Percentiles rank a stretch among this genome's conserved stretches.
These are phyloP conservation scores for Globisporangium viniferum DNA, from an alignment of 352 stramenopile species.

Conservation along the genomic window DNA sequence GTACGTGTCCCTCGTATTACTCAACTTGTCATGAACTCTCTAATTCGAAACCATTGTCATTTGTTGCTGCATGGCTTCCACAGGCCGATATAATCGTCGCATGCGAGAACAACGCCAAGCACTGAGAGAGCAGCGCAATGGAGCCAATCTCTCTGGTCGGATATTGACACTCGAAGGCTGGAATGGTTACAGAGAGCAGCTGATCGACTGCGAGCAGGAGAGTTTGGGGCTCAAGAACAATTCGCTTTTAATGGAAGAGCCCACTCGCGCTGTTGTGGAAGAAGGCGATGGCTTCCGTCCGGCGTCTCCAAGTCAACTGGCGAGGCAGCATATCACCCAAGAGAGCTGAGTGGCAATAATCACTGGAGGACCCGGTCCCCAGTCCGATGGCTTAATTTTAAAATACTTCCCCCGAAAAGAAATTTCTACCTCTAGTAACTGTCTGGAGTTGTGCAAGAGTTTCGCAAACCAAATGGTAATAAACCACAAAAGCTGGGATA, in stretches of 20 bases:
- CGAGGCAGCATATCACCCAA: not conserved
- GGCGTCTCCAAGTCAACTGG: not conserved
- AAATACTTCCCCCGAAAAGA: too few relatives aligned
- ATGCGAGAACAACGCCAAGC: conserved; percentile 8
- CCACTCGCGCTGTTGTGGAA: not conserved
- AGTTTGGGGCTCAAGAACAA: conserved; percentile 8
- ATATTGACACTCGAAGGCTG: conserved; percentile 38
- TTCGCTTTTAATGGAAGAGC: not conserved
- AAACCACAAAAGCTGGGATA: too few relatives aligned
- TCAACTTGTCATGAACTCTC: too few relatives aligned
- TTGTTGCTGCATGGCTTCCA: too few relatives aligned
- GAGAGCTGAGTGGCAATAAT: not conserved
- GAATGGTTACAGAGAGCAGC: conserved; percentile 44
- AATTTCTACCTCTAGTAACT: too few relatives aligned
- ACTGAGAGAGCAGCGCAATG: conserved; percentile 15
- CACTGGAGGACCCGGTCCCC: not conserved
- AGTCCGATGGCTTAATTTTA: not conserved
- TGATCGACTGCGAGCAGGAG: conserved; percentile 36
- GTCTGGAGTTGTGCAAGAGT: too few relatives aligned
- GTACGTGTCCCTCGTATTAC: not conserved
- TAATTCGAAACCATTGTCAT: too few relatives aligned
- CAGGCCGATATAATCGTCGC: not conserved
- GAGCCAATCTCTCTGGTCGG: conserved; percentile 16
- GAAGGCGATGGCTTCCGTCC: not conserved
- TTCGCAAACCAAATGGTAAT: too few relatives aligned